Evolutionary conservation across 768 basidiomycete species (phyloP), one percentile per base, ranked within the genome.

Genomic region (Lentinula lateritia): DNA sequence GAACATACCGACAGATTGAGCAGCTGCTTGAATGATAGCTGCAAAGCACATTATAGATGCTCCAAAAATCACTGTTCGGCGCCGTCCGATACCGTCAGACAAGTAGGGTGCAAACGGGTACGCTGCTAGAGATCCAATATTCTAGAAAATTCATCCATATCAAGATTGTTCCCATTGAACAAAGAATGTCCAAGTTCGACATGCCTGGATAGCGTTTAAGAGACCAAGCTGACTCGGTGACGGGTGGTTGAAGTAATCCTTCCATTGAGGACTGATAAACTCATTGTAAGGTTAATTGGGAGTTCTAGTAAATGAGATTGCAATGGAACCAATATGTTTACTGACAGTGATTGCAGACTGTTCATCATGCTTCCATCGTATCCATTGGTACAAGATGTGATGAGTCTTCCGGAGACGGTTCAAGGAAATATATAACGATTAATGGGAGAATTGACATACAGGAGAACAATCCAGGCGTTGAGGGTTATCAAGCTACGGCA

Each of bases 291-390:
- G 52, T 66, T 83, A 83, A 59, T 74, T 77, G 23, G 62, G 48
- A 58, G 75, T 64, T 6, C 38, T 39, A 28, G 28, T 28, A 4
- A 28, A 28, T 2, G 28, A 0, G 28, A 28, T 28, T 28, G 28
- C 2, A 28, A 28, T 28, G 3, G 28, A 28, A 28, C 28, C 28
- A 28, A 28, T 28, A 1, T 28, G 28, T 2, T 28, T 28, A 28
- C 28, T 28, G 48, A 23, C 55, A 84, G 73, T n/a, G 75, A 73
- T 71, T 85, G 83, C 50, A 85, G 73, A 61, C 80, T 78, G 68
- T 84, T 82, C 80, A 82, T 80, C 73, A 82, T 73, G 62, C 76
- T 78, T 34, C 80, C 79, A 61, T 83, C 82, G 65, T 77, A 83
- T 16, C 83, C 81, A 66, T 77, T 82, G 8, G 78, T 81, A 6